Percentiles rank a stretch among this genome's conserved stretches.
phyloP scores from a whole-genome alignment of 768 basidiomycete species.

The Mycena pura region DNA sequence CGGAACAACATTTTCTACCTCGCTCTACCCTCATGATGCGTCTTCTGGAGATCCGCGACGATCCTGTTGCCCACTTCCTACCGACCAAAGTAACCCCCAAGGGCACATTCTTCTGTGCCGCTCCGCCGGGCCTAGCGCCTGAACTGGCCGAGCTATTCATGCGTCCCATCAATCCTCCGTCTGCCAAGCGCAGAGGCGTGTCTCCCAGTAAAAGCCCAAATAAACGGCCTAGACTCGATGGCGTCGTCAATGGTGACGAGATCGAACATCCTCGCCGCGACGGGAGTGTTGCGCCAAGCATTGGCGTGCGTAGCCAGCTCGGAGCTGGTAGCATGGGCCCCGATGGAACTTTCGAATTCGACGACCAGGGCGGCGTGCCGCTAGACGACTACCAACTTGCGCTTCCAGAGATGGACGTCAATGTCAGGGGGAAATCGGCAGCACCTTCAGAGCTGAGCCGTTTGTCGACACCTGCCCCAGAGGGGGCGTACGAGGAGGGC shows the following conservation, averaged over 20 bases:
- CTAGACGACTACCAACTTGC: slow-evolving; percentile 80
- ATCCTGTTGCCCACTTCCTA: slow-evolving; percentile 85
- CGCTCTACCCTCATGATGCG: slow-evolving; percentile 86
- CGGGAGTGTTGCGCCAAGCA: slow-evolving; percentile 66
- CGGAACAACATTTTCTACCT: slow-evolving; percentile 85
- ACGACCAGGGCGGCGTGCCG: slow-evolving; percentile 53
- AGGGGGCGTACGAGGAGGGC: slow-evolving; percentile 60
- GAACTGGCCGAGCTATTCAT: slow-evolving; percentile 87
- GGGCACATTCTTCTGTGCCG: slow-evolving; percentile 82
- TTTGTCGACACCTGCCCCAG: slow-evolving; percentile 70
- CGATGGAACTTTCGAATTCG: slow-evolving; percentile 67
- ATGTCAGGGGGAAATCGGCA: slow-evolving; percentile 54
- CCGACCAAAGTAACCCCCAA: slow-evolving; percentile 77
- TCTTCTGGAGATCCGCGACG: slow-evolving; percentile 82
- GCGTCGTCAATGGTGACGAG: slow-evolving; percentile 59
- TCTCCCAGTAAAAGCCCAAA: slow-evolving; percentile 66
- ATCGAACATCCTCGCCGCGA: slow-evolving; percentile 78
- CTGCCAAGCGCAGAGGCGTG: slow-evolving; percentile 65
- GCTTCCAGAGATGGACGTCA: slow-evolving; percentile 55
- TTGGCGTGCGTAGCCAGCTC: slow-evolving; percentile 61
- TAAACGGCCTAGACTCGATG: slow-evolving; percentile 66
- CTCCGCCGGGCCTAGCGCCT: slow-evolving; percentile 82
- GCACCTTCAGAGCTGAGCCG: slow-evolving; percentile 65
- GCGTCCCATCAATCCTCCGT: slow-evolving; percentile 63
- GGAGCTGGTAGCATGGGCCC: slow-evolving; percentile 58